Evolutionary conservation across 2,329 filamentous ascomycete genomes (phyloP).

Genomic region (Penicillium freii): DNA sequence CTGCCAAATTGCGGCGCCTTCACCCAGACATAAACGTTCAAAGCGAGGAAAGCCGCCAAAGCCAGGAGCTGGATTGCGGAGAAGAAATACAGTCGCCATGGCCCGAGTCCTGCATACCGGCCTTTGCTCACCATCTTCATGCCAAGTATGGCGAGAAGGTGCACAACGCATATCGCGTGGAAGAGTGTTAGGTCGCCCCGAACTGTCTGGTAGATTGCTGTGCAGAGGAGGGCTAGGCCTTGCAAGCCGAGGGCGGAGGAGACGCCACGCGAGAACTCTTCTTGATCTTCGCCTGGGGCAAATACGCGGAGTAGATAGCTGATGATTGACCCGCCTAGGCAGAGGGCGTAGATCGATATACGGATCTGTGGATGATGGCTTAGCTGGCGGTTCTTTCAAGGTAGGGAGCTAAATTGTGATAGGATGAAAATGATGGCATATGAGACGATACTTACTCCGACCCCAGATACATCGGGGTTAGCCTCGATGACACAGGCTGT

Average conservation of each 20-base stretch:
- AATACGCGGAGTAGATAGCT: slow-evolving; percentile 17
- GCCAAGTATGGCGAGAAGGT: slow-evolving; percentile 17
- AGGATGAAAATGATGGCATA: background rate
- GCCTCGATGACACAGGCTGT: slow-evolving; percentile 17
- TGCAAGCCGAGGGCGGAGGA: slow-evolving; percentile 20
- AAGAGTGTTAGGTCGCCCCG: slow-evolving; percentile 19
- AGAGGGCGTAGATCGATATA: slow-evolving; percentile 19
- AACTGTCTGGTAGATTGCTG: slow-evolving; percentile 20
- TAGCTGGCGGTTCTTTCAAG: background rate
- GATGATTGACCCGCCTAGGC: slow-evolving; percentile 16
- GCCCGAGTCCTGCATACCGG: slow-evolving; percentile 16
- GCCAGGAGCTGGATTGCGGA: slow-evolving; percentile 9
- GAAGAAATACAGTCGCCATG: slow-evolving; percentile 19
- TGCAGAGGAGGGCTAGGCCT: slow-evolving; percentile 20
- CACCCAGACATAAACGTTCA: slow-evolving; percentile 19
- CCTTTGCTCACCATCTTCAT: slow-evolving; percentile 18
- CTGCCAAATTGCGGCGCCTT: slow-evolving; percentile 17
- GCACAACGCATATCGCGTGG: slow-evolving; percentile 21
- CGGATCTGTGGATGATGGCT: slow-evolving; percentile 12
- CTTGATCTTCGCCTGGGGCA: slow-evolving; percentile 16
- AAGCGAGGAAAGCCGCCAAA: slow-evolving; percentile 14
- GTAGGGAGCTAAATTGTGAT: background rate
- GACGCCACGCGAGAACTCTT: slow-evolving; percentile 18
- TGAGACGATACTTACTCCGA: slow-evolving; percentile 12
- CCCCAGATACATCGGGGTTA: slow-evolving; percentile 18